Base-by-base conservation (phyloP, 169 alveolate genomes). In the Amoebophrya sp. region DNA sequence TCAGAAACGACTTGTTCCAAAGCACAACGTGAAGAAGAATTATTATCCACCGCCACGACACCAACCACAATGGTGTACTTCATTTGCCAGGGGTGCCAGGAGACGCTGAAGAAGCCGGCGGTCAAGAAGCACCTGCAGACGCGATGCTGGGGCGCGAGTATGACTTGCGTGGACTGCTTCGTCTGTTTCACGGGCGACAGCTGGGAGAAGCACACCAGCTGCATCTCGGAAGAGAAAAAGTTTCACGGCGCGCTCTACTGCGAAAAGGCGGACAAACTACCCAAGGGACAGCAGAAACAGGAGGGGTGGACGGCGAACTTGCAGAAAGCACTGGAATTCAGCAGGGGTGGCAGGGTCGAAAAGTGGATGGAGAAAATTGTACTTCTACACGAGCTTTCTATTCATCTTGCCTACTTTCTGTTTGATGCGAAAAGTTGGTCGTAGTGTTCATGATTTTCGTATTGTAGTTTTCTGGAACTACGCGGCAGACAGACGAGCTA, bases 11-110 rank as follows among this genome's bases (percentile, higher is more conserved):
- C n/a, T n/a, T n/a, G n/a, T n/a, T n/a, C n/a, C n/a, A n/a, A n/a
- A n/a, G n/a, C n/a, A n/a, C n/a, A n/a, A n/a, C n/a, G n/a, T n/a
- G n/a, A n/a, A n/a, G n/a, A n/a, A n/a, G n/a, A n/a, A n/a, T n/a
- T n/a, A n/a, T n/a, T n/a, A n/a, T n/a, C n/a, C n/a, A n/a, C n/a
- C n/a, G n/a, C n/a, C n/a, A n/a, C n/a, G n/a, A n/a, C 66, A 12
- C 66, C 66, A 7, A 47, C 7, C 66, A 47, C 66, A 18, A 66
- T 66, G 83, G 83, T 66, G 2, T 66, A 66, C 83, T 66, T 66
- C 32, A 66, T 66, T 66, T 66, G 83, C 18, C 83, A 66, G 35
- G 83, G 83, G 83, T 66, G 83, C 18, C 83, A 66, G 83, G 83
- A 66, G 83, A 66, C 83, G 10, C 83, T 66, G 83, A 66, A 66